Evolutionary conservation across 2,329 filamentous ascomycete species (phyloP).

Genomic region (Monilinia laxa): DNA sequence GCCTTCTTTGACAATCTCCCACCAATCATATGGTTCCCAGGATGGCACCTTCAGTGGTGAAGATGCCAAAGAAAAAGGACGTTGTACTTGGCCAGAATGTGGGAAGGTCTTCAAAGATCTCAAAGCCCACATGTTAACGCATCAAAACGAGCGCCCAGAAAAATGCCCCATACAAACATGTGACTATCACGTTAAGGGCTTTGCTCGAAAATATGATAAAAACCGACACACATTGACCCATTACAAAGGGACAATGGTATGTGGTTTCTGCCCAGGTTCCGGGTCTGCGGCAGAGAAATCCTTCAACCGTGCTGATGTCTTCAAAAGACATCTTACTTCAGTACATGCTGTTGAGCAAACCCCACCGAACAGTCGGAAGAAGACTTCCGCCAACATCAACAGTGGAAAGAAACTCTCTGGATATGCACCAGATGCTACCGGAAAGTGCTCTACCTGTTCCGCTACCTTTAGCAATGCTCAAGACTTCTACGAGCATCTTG

Average conservation of each 20-base stretch:
- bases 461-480: conserved; percentile 82
- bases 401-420: conserved; percentile 59
- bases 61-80: conserved; percentile 40
- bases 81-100: conserved; percentile 58
- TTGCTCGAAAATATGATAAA: conserved; percentile 96
- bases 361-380: conserved; percentile 83
- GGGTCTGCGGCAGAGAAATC: conserved; percentile 88
- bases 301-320: conserved; percentile 95
- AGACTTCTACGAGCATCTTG: conserved; percentile 96
- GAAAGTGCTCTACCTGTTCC: conserved; percentile 90
- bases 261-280: conserved; percentile 88
- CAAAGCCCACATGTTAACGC: conserved; percentile 92
- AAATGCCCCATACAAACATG: conserved; percentile 94
- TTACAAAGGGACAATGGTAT: conserved; percentile 98
- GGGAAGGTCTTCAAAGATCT: conserved; percentile 62
- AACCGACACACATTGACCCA: conserved; percentile 94
- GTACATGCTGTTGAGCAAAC: conserved; percentile 95
- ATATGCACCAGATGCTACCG: conserved; percentile 74
- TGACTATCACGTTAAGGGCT: conserved; percentile 92
- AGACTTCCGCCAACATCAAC: conserved; percentile 45
- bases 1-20: conserved; percentile 34
- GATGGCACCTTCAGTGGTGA: conserved; percentile 39
- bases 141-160: conserved; percentile 88
- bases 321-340: conserved; percentile 91
- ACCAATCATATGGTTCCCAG: conserved; percentile 38